Evolutionary conservation across 169 alveolate species (phyloP), one percentile per base, ranked within the genome.

Genomic region (Cryptosporidium parvum): DNA sequence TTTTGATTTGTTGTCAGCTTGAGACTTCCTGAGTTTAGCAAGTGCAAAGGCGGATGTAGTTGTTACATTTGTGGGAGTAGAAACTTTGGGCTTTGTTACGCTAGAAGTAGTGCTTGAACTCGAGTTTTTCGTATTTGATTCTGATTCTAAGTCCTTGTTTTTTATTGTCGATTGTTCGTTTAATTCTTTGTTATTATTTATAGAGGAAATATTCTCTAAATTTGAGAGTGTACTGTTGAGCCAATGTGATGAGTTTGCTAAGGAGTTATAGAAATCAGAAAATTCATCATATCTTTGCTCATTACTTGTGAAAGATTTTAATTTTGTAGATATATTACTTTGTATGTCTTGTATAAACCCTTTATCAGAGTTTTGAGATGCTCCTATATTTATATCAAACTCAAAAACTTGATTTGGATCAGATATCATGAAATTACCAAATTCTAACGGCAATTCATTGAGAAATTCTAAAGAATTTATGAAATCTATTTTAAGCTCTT

Each of bases 21-120:
- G 89, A 21, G 89, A 29, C 26, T 80, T 80, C 42, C 89, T 39
- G 7, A 80, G 68, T 7, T 80, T 80, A 18, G 89, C 89, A n/a
- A 80, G 31, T 5, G 89, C 68, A 65, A 59, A 80, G 14, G 75
- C 89, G 3, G 89, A 80, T 6, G 73, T 62, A 26, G 59, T n/a
- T 4, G 69, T 59, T 12, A 29, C 45, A 44, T 65, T 65, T 29
- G 37, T 45, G 1, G 62, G 26, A 26, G 35, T 10, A 26, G 67
- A 23, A 26, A 37, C 21, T 8, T 7, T 26, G 29, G 67, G 14
- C 7, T 56, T 56, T n/a, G 12, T 21, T 56, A 3, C 7, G 35
- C 67, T 56, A 5, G 67, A 10, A 56, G 14, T 16, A 2, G 29
- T 56, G 67, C 7, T 21, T 9, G 35, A 56, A 37, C 67, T 21